A percentile compares a stretch with the other conserved stretches of the same genome.
Conservation (phyloP, 805 yeast species). For the Wickerhamomyces silvicola region DNA sequence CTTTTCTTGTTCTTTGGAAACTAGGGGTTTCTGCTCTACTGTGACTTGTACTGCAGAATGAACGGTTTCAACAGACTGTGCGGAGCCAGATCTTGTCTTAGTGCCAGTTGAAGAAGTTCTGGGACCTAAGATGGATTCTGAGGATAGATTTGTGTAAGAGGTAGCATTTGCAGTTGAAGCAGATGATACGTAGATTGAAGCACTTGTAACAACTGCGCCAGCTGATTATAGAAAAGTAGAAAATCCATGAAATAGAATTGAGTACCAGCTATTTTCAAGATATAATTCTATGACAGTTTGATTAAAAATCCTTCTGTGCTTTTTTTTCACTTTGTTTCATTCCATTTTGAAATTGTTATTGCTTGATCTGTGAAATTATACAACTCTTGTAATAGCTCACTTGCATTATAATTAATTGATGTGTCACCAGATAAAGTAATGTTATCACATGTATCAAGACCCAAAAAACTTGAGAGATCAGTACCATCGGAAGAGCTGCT, state of each 20-base stretch:
- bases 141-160: too few relatives aligned
- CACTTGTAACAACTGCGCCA: slow-evolving; percentile 5
- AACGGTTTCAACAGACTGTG: too few relatives aligned
- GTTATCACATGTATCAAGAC: background rate
- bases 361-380: slow-evolving; percentile 3
- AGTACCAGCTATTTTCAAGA: slow-evolving; percentile 11
- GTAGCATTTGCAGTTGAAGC: too few relatives aligned
- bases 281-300: slow-evolving; percentile 12
- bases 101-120: too few relatives aligned
- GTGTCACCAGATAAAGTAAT: slow-evolving; percentile 2
- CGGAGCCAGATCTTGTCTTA: too few relatives aligned
- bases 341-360: slow-evolving; percentile 6
- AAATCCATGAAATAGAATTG: slow-evolving; percentile 7
- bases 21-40: too few relatives aligned
- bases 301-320: slow-evolving; percentile 9
- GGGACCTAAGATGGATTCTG: too few relatives aligned
- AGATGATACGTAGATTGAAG: too few relatives aligned
- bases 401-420: background rate
- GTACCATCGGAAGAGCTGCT: slow-evolving; percentile 18
- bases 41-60: too few relatives aligned
- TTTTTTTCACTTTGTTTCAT: slow-evolving; percentile 5
- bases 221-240: slow-evolving; percentile 9
- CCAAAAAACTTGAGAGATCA: background rate
- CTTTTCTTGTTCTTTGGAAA: too few relatives aligned
- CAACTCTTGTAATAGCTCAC: slow-evolving; percentile 1